Evolutionary conservation across 495 filamentous ascomycete genomes (phyloP).

Genomic region (Pyronema omphalodes): DNA sequence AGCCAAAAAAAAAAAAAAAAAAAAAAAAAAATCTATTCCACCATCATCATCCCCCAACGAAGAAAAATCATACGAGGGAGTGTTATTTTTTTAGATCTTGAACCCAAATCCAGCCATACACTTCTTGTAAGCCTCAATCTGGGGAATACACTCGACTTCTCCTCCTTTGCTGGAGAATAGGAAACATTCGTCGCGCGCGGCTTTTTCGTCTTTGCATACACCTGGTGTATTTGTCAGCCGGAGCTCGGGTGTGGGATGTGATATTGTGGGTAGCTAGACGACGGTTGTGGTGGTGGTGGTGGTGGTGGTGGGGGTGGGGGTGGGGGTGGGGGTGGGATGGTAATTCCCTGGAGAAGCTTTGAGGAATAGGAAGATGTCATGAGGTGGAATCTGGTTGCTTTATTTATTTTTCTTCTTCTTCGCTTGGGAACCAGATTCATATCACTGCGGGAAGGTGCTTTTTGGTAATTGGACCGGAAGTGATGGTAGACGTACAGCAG

Average conservation of each 20-base stretch:
- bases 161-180: constrained; percentile 66
- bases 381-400: too few relatives aligned
- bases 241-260: neutral
- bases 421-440: too few relatives aligned
- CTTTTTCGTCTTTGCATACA: constrained; percentile 91
- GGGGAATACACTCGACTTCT: constrained; percentile 56
- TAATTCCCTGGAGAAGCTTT: too few relatives aligned
- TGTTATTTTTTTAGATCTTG: constrained; percentile 32
- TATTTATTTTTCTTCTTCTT: too few relatives aligned
- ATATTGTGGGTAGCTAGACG: neutral
- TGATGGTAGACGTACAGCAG: constrained; percentile 14
- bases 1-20: too few relatives aligned
- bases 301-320: too few relatives aligned
- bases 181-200: constrained; percentile 92
- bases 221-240: constrained; percentile 20
- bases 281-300: too few relatives aligned
- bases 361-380: too few relatives aligned
- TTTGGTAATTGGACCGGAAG: neutral
- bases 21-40: neutral
- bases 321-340: too few relatives aligned
- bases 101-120: constrained; percentile 95
- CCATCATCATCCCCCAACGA: neutral
- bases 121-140: constrained; percentile 66
- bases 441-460: neutral
- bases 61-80: constrained; percentile 27